Conservation (phyloP, 2,329 filamentous ascomycete species). For the Grosmannia serpens region DNA sequence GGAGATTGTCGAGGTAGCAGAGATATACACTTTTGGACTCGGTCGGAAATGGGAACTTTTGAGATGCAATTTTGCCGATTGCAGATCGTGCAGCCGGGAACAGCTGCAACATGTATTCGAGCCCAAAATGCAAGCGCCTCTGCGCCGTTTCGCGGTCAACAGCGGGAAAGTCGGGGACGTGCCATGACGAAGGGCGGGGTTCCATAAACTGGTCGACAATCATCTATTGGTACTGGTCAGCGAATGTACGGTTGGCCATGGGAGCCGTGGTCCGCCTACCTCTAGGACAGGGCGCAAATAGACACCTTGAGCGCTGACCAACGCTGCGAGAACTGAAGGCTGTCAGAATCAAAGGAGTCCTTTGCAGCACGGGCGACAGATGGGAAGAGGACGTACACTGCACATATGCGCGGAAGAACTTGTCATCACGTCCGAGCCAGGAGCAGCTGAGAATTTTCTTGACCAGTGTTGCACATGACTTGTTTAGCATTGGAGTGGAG, state of each 20-base stretch:
- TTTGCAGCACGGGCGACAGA: neutral
- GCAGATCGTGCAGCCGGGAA: conserved; percentile 68
- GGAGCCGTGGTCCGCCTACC: neutral
- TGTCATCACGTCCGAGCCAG: conserved; percentile 54
- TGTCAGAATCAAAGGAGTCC: neutral
- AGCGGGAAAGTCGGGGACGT: conserved; percentile 39
- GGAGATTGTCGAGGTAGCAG: conserved; percentile 76
- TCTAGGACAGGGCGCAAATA: conserved; percentile 31
- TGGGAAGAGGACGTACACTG: conserved; percentile 7
- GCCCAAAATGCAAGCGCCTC: conserved; percentile 60
- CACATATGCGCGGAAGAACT: conserved; percentile 52
- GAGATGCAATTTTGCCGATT: conserved; percentile 53
- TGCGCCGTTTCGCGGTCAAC: conserved; percentile 57
- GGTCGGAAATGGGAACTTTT: conserved; percentile 64
- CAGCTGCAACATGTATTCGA: conserved; percentile 67
- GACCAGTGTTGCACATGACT: conserved; percentile 47
- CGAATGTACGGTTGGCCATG: neutral
- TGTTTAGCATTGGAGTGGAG: conserved; percentile 48
- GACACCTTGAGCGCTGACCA: conserved; percentile 73
- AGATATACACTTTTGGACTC: conserved; percentile 71
- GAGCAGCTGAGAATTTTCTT: conserved; percentile 46
- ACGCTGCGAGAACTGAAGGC: conserved; percentile 53
- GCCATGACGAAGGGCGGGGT: conserved; percentile 32
- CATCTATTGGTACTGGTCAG: conserved; percentile 31
- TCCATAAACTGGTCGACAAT: conserved; percentile 67